These are phyloP conservation scores for Pelagophyceae sp. DNA, from an alignment of 352 stramenopile genomes.

Conservation along the genomic window DNA sequence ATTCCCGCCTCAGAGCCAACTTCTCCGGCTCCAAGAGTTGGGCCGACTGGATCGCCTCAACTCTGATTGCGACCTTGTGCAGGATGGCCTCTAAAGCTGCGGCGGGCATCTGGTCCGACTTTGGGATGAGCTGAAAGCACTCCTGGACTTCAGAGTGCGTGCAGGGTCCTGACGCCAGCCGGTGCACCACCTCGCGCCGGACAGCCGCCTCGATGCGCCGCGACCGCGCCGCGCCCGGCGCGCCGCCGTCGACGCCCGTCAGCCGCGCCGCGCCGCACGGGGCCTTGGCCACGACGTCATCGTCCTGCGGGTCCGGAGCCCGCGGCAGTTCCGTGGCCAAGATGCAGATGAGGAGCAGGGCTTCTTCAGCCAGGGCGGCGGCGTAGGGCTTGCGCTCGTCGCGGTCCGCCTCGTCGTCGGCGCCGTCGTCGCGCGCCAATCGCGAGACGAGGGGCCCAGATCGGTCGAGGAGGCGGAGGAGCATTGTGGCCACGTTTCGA, in stretches of 20 bases:
- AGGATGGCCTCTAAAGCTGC: conserved; percentile 48
- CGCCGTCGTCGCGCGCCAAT: not conserved
- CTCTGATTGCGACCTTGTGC: conserved; percentile 43
- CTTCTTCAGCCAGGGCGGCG: conserved; percentile 30
- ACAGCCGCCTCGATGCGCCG: conserved; percentile 28
- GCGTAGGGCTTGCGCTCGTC: conserved; percentile 20
- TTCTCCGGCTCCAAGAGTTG: conserved; percentile 42
- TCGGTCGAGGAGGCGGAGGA: not conserved
- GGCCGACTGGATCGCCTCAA: conserved; percentile 37
- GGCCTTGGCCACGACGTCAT: not conserved
- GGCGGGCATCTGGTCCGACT: conserved; percentile 26
- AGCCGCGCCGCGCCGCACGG: too few species aligned
- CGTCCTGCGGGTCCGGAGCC: conserved; percentile 34
- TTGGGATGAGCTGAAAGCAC: conserved; percentile 4
- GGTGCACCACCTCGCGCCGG: conserved; percentile 60
- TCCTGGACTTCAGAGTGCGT: conserved; percentile 49
- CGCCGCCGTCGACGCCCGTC: not conserved
- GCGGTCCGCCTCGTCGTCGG: not conserved
- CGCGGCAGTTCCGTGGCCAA: conserved; percentile 58
- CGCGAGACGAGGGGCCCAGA: not conserved
- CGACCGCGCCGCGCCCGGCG: not conserved
- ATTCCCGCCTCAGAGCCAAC: conserved; percentile 42
- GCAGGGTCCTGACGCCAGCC: conserved; percentile 56
- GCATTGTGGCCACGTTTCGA: conserved; percentile 3
- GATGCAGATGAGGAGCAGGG: conserved; percentile 46